Evolutionary conservation across 1,139 yeast species (phyloP).

Genomic region (Petasospora fabianii): DNA sequence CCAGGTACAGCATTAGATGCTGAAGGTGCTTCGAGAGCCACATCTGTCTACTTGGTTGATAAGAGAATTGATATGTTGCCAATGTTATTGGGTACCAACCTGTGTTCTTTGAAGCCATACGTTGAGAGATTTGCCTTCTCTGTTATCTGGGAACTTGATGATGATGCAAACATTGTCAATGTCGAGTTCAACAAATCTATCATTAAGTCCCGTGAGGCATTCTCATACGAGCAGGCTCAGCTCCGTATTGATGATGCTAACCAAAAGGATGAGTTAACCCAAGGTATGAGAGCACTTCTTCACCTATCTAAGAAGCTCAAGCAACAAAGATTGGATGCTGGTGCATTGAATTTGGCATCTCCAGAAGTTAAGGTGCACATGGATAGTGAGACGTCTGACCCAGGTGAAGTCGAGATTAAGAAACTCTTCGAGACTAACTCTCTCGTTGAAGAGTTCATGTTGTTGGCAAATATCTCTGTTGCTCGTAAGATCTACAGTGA

Average conservation of each 20-base stretch:
- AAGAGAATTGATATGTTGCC: constrained; percentile 99
- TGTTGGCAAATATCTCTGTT: constrained; percentile 93
- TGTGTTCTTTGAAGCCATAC: constrained; percentile 92
- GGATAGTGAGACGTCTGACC: constrained; percentile 97
- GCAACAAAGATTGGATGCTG: constrained; percentile 84
- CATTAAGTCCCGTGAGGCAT: constrained; percentile 89
- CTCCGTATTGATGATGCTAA: constrained; percentile 78
- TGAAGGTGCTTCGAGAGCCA: constrained; percentile 97
- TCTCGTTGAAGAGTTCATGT: constrained; percentile 96
- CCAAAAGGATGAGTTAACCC: constrained; percentile 78
- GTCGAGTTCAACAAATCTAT: constrained; percentile 84
- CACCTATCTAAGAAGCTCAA: constrained; percentile 77
- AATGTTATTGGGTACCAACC: constrained; percentile 87
- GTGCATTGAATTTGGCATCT: constrained; percentile 94
- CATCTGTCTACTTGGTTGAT: constrained; percentile 96
- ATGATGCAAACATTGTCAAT: constrained; percentile 79
- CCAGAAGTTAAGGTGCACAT: constrained; percentile 97
- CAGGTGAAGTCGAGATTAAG: constrained; percentile 92
- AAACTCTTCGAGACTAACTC: constrained; percentile 87
- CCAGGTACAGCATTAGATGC: constrained; percentile 88
- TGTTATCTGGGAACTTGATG: constrained; percentile 91
- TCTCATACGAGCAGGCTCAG: constrained; percentile 93
- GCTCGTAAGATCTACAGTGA: constrained; percentile 90
- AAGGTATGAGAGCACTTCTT: constrained; percentile 83
- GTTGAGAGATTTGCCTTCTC: constrained; percentile 97